phyloP scores from a whole-genome alignment of 495 filamentous ascomycete genomes.

The Daldinia concentrica region DNA sequence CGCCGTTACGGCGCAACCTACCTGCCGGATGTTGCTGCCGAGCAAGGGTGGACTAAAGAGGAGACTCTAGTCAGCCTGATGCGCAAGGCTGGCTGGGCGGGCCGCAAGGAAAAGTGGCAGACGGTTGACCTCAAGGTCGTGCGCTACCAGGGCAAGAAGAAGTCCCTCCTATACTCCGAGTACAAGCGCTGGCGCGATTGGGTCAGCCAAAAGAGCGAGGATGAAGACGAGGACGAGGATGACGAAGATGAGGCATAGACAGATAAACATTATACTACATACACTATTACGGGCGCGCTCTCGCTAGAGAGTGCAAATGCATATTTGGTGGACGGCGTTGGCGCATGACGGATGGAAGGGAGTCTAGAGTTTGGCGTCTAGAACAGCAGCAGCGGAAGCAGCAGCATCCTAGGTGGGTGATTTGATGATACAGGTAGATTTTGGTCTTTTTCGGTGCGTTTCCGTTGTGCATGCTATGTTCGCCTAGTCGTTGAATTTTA shows the following conservation, averaged over 20 bases:
- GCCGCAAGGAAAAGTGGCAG: conserved; percentile 73
- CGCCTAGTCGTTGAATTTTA: conserved; percentile 2
- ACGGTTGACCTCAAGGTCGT: conserved; percentile 79
- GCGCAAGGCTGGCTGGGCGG: conserved; percentile 90
- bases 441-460: conserved; percentile 13
- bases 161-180: conserved; percentile 71
- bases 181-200: conserved; percentile 82
- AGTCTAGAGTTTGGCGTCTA: conserved; percentile 32
- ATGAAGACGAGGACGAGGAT: neutral
- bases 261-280: neutral
- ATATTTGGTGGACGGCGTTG: conserved; percentile 17
- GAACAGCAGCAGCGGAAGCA: conserved; percentile 2
- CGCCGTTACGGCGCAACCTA: conserved; percentile 83
- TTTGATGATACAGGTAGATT: conserved; percentile 44
- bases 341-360: conserved; percentile 22
- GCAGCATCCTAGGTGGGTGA: conserved; percentile 26
- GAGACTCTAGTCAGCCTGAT: conserved; percentile 89
- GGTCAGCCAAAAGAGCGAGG: conserved; percentile 55
- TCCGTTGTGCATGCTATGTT: conserved; percentile 22
- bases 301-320: neutral
- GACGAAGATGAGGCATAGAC: conserved; percentile 18
- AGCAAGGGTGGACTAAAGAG: conserved; percentile 97
- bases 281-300: neutral
- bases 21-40: conserved; percentile 86
- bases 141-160: conserved; percentile 82